Evolutionary conservation across 768 basidiomycete species (phyloP).

Genomic region (Mycena alexandri): DNA sequence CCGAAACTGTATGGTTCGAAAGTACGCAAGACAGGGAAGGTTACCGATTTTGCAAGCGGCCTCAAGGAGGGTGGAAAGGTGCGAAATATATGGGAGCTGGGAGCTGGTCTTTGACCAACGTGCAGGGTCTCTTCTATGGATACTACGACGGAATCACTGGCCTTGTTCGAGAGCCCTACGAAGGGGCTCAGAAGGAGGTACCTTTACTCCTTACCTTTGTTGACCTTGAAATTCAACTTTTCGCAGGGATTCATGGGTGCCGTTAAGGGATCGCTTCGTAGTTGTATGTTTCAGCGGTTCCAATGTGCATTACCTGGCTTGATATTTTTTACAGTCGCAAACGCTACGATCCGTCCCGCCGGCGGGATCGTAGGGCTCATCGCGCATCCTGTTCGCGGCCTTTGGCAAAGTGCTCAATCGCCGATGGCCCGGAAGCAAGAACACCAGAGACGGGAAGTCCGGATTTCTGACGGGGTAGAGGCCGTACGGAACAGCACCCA

Average conservation of each 20-base stretch:
- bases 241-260: slow-evolving; percentile 49
- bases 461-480: slow-evolving; percentile 55
- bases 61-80: slow-evolving; percentile 64
- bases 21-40: slow-evolving; percentile 54
- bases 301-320: background rate
- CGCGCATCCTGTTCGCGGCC: slow-evolving; percentile 51
- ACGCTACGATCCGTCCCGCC: slow-evolving; percentile 48
- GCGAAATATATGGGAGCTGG: background rate
- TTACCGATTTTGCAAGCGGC: slow-evolving; percentile 58
- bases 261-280: slow-evolving; percentile 51
- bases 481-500: slow-evolving; percentile 50
- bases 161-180: slow-evolving; percentile 47
- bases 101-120: background rate
- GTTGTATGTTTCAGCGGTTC: slow-evolving; percentile 42
- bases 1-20: slow-evolving; percentile 58
- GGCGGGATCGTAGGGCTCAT: slow-evolving; percentile 53
- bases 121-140: slow-evolving; percentile 48
- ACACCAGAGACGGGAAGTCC: slow-evolving; percentile 50
- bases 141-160: slow-evolving; percentile 55
- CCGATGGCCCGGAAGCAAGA: slow-evolving; percentile 47
- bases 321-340: slow-evolving; percentile 42
- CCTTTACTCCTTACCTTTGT: slow-evolving; percentile 3
- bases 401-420: slow-evolving; percentile 53
- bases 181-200: slow-evolving; percentile 51
- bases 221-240: background rate